Base-by-base conservation (phyloP, 257 asterid species). In the Rubia yunnanensis region DNA sequence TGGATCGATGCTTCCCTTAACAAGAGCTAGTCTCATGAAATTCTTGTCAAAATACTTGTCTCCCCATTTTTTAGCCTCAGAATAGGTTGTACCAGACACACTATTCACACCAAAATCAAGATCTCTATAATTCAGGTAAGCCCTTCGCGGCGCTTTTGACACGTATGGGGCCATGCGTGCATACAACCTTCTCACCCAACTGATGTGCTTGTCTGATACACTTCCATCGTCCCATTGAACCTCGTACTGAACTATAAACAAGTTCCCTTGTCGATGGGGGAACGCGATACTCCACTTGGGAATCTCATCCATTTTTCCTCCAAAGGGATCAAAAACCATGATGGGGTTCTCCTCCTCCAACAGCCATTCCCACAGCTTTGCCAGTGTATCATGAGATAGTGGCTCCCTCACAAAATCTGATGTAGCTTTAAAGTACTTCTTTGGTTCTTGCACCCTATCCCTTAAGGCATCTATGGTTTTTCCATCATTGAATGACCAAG, bases 71-170 rank as follows among this genome's bases (percentile, higher is more conserved):
- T 8, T 7, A 36, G 84, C 79, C 74, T 71, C 20, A 15, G 70
- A 52, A 57, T 70, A 79, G 26, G 62, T 74, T 0, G 76, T 18
- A n/a, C 66, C 61, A 0, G 3, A 50, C 18, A 22, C 23, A 26
- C 14, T 5, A 23, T 79, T 78, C 41, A 22, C 36, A 36, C 92
- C 88, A 26, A 83, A 44, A 69, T 83, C 92, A 30, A 87, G 80
- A 81, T 85, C 89, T 63, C 86, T 78, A 20, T 83, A 76, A 48
- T 87, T 85, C 27, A 87, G 1, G 44, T 78, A 87, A 0, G 89
- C 88, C 14, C 68, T 71, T 15, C 92, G 72, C 0, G 89, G 92
- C 10, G 76, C 73, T 18, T 46, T 20, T 0, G 86, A 73, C 15
- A 82, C 88, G 57, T 72, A 77, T 1, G 78, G 79, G 6, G 62